Base-by-base conservation (phyloP, 2,329 filamentous ascomycete species). In the Ophiocordyceps camponoti-rufipedis region DNA sequence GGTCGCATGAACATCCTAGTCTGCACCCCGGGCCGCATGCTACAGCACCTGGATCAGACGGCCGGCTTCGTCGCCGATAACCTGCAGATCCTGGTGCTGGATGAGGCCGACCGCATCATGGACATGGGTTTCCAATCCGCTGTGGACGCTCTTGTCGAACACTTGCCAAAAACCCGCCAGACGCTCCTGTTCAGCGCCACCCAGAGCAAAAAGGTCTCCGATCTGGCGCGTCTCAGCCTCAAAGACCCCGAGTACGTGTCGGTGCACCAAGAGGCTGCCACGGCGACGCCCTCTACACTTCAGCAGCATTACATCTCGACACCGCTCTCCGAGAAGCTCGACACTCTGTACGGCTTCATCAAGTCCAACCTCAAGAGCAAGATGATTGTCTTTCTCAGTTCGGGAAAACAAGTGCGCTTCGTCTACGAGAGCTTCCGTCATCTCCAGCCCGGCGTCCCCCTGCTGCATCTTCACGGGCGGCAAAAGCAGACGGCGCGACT, bases 151-250 rank as follows among this genome's bases (percentile, higher is more conserved):
- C 83, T 98, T 44, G 66, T 98, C 28, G 87, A 94, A 49, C 93
- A 96, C 58, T 69, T 98, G 2, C 91, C 91, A 1, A 80, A 78
- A 54, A 69, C 81, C 28, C 73, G 91, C 49, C 91, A 98, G 64
- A 98, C 91, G 0, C 71, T 98, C 58, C 75, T 98, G 10, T 98
- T 96, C 68, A 93, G 85, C 57, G 91, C 91, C 0, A 98, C 91
- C 0, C 91, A 98, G 63, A 96, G 88, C 52, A 93, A 87, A 57
- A 85, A 83, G 58, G 85, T 98, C 1, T 93, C 85, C 0, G 91
- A 98, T 61, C 70, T 98, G 46, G 89, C 89, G 1, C 76, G 91
- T 42, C 64, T 98, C 49, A 94, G 85, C 57, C 69, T 98, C 29
- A 78, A 82, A 53, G 85, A 96, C 45, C 89, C 91, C 13, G 87